Base-by-base conservation (phyloP, 2,329 filamentous ascomycete species). In the Talaromyces islandicus region DNA sequence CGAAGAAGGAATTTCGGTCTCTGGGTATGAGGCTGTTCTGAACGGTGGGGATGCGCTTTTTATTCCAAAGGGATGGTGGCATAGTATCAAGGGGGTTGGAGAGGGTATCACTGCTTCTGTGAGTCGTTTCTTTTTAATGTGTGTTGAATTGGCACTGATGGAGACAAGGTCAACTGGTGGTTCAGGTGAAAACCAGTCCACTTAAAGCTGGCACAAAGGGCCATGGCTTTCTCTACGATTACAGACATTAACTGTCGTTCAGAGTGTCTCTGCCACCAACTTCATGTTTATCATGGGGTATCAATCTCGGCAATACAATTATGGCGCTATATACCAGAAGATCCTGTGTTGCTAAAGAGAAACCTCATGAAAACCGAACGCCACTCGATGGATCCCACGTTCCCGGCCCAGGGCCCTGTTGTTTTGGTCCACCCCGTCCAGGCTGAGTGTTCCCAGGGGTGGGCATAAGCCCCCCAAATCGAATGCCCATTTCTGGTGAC, bases 21-120 rank as follows among this genome's bases (percentile, higher is more conserved):
- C 68, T 53, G 65, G 76, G 67, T 65, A 73, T 63, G 83, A 91
- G 68, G 84, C 82, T 1, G 70, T 75, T 4, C 70, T 97, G 14
- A 73, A 77, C 0, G 78, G 83, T 4, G 90, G 88, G 0, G 89
- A 94, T 75, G 85, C 82, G 0, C 69, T 95, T 9, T 94, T 91
- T 71, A 91, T 95, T 41, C 91, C 91, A 0, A 84, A 85, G 62
- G 89, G 89, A 1, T 94, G 90, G 90, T 95, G 91, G 91, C 91
- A 95, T 80, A 90, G 88, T 70, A 84, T 95, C 58, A 86, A 83
- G 69, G 89, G 90, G 43, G 67, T 81, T 52, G 85, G 83, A 1
- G 66, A 77, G 58, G 79, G 81, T 24, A 80, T 86, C 56, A 87
- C 82, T 58, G 85, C 80, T 63, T 86, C 84, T 60, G 84, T 85